These are phyloP conservation scores for Coemansia sp. DNA, from an alignment of 192 early-diverging fungal species.

Conservation along the genomic window DNA sequence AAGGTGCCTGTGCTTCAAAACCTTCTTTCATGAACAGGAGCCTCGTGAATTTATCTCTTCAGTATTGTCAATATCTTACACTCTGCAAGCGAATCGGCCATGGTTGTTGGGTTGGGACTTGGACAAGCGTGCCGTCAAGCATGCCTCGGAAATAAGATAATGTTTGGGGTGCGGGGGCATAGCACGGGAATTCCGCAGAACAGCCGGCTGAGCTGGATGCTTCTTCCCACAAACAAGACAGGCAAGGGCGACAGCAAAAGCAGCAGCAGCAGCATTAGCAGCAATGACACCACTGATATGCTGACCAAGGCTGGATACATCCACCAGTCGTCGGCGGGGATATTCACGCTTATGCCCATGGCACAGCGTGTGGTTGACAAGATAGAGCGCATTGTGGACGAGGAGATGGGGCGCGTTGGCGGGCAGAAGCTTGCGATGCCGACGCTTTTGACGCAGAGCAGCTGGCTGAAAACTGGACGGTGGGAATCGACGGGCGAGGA, in stretches of 20 bases:
- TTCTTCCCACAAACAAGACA: conserved; percentile 46
- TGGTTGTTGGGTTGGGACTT: background rate
- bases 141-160: background rate
- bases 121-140: background rate
- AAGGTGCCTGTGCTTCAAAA: background rate
- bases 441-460: conserved; percentile 62
- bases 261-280: background rate
- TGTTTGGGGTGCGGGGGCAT: conserved; percentile 6
- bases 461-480: conserved; percentile 80
- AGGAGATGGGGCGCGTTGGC: conserved; percentile 75
- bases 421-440: conserved; percentile 77
- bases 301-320: conserved; percentile 53
- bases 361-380: conserved; percentile 75
- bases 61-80: background rate
- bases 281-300: conserved; percentile 20
- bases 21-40: background rate
- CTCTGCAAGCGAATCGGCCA: background rate
- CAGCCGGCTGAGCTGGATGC: conserved; percentile 48
- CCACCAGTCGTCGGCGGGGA: conserved; percentile 81
- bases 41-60: background rate
- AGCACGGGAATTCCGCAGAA: conserved; percentile 23
- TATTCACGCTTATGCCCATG: conserved; percentile 82
- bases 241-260: conserved; percentile 3
- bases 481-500: conserved; percentile 68
- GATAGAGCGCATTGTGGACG: conserved; percentile 77